Evolutionary conservation across 2,329 filamentous ascomycete genomes (phyloP).

Genomic region (Pyrenochaeta sp.): DNA sequence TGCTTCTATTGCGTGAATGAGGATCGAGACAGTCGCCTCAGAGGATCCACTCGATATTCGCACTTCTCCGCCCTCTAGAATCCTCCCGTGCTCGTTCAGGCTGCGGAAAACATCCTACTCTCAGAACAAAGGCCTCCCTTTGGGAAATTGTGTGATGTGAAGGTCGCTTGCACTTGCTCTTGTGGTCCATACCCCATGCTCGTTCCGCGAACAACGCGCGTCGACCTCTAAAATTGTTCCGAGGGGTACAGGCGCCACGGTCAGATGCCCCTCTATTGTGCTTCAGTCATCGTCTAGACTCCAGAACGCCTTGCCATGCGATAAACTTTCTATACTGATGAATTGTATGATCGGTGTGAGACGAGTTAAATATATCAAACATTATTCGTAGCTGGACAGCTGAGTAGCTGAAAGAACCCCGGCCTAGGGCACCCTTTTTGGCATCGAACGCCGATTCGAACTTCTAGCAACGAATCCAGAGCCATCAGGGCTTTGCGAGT

Average conservation of each 20-base stretch:
- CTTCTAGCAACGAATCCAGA: neutral
- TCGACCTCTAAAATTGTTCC: neutral
- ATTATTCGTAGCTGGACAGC: constrained; percentile 5
- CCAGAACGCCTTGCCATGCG: neutral
- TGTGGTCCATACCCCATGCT: neutral
- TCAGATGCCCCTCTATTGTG: neutral
- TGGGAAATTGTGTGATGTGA: neutral
- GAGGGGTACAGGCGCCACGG: neutral
- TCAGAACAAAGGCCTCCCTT: neutral
- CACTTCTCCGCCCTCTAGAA: neutral
- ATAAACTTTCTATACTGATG: neutral
- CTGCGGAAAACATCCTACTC: neutral
- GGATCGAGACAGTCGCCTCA: neutral
- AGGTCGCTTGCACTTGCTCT: neutral
- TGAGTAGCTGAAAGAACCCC: constrained; percentile 8
- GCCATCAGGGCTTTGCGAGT: neutral
- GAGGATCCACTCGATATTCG: neutral
- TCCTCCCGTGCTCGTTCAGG: neutral
- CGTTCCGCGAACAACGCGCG: neutral
- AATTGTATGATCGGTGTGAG: neutral
- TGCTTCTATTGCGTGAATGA: neutral
- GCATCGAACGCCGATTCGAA: neutral
- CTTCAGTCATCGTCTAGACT: neutral
- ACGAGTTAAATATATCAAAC: constrained; percentile 3
- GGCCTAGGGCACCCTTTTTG: constrained; percentile 1